Evolutionary conservation across 352 stramenopile species (phyloP).

Genomic region (Globisporangium ultimum): DNA sequence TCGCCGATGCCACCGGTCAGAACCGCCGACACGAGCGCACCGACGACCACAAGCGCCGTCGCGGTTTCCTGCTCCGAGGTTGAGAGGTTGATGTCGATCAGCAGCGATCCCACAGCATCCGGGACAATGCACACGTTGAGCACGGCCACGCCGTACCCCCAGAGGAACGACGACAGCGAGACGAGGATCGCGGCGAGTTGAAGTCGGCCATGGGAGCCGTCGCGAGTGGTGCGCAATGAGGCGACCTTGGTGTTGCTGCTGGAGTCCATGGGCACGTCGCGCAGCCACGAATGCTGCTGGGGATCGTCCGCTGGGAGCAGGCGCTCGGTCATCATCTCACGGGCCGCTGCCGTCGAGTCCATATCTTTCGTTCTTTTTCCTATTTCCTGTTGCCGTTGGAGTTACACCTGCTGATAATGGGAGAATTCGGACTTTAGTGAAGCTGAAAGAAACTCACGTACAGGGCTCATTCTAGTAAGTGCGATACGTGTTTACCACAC

Average conservation of each 20-base stretch:
- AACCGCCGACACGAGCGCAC: conserved; percentile 64
- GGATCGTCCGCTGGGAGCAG: conserved; percentile 22
- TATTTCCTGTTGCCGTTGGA: conserved; percentile 12
- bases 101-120: conserved; percentile 62
- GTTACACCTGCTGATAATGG: background rate
- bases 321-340: conserved; percentile 26
- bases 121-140: conserved; percentile 82
- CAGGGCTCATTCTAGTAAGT: background rate
- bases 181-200: conserved; percentile 56
- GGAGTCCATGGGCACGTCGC: conserved; percentile 10
- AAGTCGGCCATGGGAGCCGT: conserved; percentile 16
- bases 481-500: background rate
- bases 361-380: conserved; percentile 13
- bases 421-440: background rate
- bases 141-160: conserved; percentile 63
- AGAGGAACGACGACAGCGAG: conserved; percentile 77
- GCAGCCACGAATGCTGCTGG: conserved; percentile 13
- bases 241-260: background rate
- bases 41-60: conserved; percentile 70
- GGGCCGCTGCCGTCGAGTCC: conserved; percentile 11
- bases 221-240: background rate
- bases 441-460: background rate
- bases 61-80: conserved; percentile 71
- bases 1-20: conserved; percentile 48
- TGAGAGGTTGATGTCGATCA: conserved; percentile 69